Evolutionary conservation across 2,329 filamentous ascomycete genomes (phyloP).

Genomic region (Calonectria multiphialidica): DNA sequence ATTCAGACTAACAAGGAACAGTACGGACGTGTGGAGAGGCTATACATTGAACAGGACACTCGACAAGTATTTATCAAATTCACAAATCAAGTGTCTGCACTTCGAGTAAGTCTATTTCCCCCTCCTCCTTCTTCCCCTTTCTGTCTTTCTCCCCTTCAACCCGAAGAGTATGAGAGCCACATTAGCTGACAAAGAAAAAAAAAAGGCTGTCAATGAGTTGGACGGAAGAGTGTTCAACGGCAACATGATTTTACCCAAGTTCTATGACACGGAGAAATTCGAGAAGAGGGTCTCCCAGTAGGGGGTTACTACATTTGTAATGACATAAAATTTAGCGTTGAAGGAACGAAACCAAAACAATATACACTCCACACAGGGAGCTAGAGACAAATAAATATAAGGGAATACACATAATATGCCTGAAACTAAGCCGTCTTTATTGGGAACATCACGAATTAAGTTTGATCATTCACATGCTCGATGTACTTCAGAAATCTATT

Average conservation of each 20-base stretch:
- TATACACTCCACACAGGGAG: neutral
- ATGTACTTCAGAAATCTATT: too few relatives aligned
- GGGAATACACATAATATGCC: neutral
- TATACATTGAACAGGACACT: slow-evolving; percentile 77
- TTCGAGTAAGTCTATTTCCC: slow-evolving; percentile 73
- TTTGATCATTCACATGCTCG: too few relatives aligned
- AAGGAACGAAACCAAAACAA: neutral
- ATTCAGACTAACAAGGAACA: slow-evolving; percentile 48
- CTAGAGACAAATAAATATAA: too few relatives aligned
- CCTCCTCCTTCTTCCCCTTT: neutral
- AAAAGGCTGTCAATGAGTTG: slow-evolving; percentile 87
- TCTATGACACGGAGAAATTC: slow-evolving; percentile 87
- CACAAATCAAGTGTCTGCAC: slow-evolving; percentile 83
- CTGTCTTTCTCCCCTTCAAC: too few relatives aligned
- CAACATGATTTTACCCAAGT: slow-evolving; percentile 84
- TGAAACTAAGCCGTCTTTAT: too few relatives aligned
- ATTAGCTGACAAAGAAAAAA: neutral
- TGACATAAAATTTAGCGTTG: neutral
- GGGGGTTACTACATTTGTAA: neutral
- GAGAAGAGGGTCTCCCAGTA: slow-evolving; percentile 70
- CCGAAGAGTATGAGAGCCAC: neutral
- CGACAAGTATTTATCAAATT: slow-evolving; percentile 93
- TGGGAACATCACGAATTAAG: too few relatives aligned
- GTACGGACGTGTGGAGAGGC: slow-evolving; percentile 86
- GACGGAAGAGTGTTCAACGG: slow-evolving; percentile 91